Evolutionary conservation across 306 rosid species (phyloP).

Genomic region (Neltuma alba): DNA sequence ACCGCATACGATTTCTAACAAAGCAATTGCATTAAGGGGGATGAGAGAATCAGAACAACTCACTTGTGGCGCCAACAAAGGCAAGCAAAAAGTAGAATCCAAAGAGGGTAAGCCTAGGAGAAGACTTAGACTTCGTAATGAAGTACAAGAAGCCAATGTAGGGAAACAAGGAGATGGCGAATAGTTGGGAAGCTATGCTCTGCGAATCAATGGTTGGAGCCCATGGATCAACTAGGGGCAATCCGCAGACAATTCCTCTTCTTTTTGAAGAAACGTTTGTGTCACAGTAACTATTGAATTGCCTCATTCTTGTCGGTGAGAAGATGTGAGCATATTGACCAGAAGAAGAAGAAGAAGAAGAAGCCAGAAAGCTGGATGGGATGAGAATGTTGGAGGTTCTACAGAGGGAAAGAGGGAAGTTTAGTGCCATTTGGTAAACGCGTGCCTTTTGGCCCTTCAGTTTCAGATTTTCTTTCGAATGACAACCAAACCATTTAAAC

Average conservation of each 20-base stretch:
- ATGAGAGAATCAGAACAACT: constrained; percentile 37
- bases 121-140: constrained; percentile 83
- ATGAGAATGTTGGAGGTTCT: constrained; percentile 35
- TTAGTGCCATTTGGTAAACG: constrained; percentile 29
- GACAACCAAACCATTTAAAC: not conserved
- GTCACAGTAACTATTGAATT: constrained; percentile 14
- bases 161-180: constrained; percentile 83
- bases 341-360: constrained; percentile 17
- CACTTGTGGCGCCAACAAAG: constrained; percentile 92
- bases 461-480: not conserved
- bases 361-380: constrained; percentile 42
- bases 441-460: not conserved
- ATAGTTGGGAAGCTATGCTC: constrained; percentile 88
- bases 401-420: constrained; percentile 35
- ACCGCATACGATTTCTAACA: not conserved
- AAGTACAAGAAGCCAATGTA: constrained; percentile 89
- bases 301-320: constrained; percentile 23
- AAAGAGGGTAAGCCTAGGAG: constrained; percentile 90
- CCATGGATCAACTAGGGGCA: constrained; percentile 86
- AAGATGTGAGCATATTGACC: not conserved
- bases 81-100: constrained; percentile 92
- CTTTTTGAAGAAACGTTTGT: constrained; percentile 32
- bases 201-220: constrained; percentile 80
- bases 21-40: not conserved
- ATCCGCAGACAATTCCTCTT: constrained; percentile 48